Base-by-base conservation (phyloP, 1,139 yeast genomes). In the Yamadazyma triangularis region DNA sequence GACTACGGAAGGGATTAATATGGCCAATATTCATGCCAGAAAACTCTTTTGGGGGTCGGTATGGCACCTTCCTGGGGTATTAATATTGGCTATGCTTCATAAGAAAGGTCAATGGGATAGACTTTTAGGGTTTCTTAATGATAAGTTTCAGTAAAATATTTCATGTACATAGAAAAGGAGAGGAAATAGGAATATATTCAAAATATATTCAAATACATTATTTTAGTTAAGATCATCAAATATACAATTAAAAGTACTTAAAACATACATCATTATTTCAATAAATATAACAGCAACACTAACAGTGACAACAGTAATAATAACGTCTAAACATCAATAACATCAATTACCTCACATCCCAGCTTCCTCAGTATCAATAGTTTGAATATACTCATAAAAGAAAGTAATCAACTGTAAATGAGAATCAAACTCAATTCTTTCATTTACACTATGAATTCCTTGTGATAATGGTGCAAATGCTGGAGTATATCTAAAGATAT, bases 71-170 rank as follows among this genome's bases (percentile, higher is more conserved):
- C 98, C 99, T 1, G 91, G 86, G 0, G 81, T 93, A 8, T 63
- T 93, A 34, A 80, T 88, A 15, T 65, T 93, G 38, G 97, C 97
- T 1, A 88, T 93, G 88, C 56, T 89, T 31, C 98, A 93, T 58
- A 93, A 91, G 58, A 82, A 80, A 52, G 96, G 96, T 3, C 89
- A 89, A 55, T 89, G 96, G 96, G 95, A 87, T 51, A 74, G 91
- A 64, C 50, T 84, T 27, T 53, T 58, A 33, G n/a, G n/a, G n/a
- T n/a, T n/a, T n/a, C n/a, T n/a, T n/a, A n/a, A n/a, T n/a, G n/a
- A n/a, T n/a, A n/a, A n/a, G n/a, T n/a, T n/a, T n/a, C n/a, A n/a
- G n/a, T n/a, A n/a, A n/a, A n/a, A n/a, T n/a, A n/a, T n/a, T n/a
- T n/a, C n/a, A n/a, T n/a, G n/a, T n/a, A n/a, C n/a, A n/a, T n/a